phyloP scores from a whole-genome alignment of 2,329 filamentous ascomycete genomes.

The Phyllosticta citriasiana region DNA sequence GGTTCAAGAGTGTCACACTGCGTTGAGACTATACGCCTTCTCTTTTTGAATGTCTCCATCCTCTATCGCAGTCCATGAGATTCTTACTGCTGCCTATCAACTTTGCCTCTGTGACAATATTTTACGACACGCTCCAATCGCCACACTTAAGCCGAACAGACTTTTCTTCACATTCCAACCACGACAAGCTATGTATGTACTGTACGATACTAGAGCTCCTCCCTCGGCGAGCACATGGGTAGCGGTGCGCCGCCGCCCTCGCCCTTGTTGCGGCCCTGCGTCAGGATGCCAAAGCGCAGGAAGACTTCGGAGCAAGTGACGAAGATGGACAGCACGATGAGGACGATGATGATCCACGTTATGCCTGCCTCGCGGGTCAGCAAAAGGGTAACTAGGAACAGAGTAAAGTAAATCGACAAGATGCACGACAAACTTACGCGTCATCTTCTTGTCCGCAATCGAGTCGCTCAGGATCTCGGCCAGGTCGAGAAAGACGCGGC shows the following conservation, averaged over 20 bases:
- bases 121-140: too few species aligned
- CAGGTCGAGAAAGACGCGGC: constrained; percentile 89
- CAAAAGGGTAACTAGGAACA: neutral
- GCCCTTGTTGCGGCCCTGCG: neutral
- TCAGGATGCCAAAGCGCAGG: constrained; percentile 54
- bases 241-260: neutral
- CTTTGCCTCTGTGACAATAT: too few species aligned
- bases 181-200: too few species aligned
- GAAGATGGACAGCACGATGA: constrained; percentile 83
- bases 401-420: neutral
- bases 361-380: constrained; percentile 41
- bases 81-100: too few species aligned
- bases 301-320: constrained; percentile 87
- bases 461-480: constrained; percentile 90
- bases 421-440: constrained; percentile 35
- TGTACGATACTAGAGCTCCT: neutral
- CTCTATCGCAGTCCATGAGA: too few species aligned
- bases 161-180: too few species aligned
- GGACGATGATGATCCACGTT: constrained; percentile 95
- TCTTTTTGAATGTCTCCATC: too few species aligned
- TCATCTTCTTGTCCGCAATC: constrained; percentile 92
- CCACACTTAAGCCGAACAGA: too few species aligned
- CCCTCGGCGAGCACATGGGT: constrained; percentile 6
- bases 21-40: too few species aligned
- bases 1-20: too few species aligned